Conservation (phyloP, 306 rosid genomes). For the Luffa acutangula region DNA sequence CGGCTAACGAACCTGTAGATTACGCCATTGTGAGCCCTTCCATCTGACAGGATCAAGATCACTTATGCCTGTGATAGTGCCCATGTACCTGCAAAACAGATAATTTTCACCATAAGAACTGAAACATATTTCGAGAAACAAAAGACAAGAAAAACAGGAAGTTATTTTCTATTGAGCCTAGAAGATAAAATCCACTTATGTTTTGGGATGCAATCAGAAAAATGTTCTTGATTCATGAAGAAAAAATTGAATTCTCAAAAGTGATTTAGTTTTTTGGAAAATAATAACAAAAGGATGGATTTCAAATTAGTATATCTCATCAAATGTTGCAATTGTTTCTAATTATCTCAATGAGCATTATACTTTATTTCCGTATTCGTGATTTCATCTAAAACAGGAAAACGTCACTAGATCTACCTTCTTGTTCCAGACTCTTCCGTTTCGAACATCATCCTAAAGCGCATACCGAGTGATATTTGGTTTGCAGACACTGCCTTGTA, state of each 20-base stretch:
- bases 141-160: background rate
- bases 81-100: conserved; percentile 71
- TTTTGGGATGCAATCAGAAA: background rate
- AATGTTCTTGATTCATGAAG: background rate
- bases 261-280: background rate
- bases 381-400: background rate
- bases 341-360: background rate
- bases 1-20: conserved; percentile 59
- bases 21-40: conserved; percentile 97
- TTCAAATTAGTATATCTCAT: background rate
- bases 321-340: background rate
- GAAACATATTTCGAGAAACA: background rate
- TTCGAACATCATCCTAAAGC: conserved; percentile 95
- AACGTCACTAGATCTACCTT: conserved; percentile 43
- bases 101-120: background rate
- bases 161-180: background rate
- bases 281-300: background rate
- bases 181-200: background rate
- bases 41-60: conserved; percentile 91
- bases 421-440: conserved; percentile 97
- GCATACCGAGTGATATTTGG: conserved; percentile 91
- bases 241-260: background rate
- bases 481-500: conserved; percentile 90
- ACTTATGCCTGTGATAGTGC: conserved; percentile 83
- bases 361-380: background rate